Evolutionary conservation across 257 asterid species (phyloP).

Genomic region (Gentiana macrophylla): DNA sequence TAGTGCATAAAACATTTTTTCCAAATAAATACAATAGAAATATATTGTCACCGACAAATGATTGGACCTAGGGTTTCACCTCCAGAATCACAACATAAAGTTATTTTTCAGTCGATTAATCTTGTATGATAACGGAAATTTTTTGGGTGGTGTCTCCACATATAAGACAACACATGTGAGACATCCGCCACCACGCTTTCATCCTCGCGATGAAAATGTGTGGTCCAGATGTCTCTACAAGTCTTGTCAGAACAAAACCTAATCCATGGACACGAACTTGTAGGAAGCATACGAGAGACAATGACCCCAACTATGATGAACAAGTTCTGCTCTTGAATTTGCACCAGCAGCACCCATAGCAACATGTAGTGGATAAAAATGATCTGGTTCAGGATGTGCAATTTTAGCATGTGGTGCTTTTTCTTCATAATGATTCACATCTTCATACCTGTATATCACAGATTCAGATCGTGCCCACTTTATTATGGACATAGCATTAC

Average conservation of each 20-base stretch:
- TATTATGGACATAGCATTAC: neutral
- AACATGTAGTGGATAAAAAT: slow-evolving; percentile 59
- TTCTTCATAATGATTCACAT: slow-evolving; percentile 39
- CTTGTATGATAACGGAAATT: no score
- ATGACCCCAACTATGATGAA: slow-evolving; percentile 57
- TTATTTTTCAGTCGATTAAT: no score
- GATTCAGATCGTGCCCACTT: neutral
- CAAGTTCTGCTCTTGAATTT: slow-evolving; percentile 46
- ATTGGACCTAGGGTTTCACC: no score
- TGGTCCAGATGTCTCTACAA: no score
- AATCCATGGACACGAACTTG: slow-evolving; percentile 25
- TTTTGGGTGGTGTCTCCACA: no score
- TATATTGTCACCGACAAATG: no score
- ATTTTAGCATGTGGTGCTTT: slow-evolving; percentile 62
- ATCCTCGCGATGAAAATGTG: no score
- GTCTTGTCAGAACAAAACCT: neutral
- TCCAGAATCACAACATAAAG: no score
- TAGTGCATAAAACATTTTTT: no score
- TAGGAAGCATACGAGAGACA: slow-evolving; percentile 61
- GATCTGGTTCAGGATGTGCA: slow-evolving; percentile 69
- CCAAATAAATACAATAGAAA: no score
- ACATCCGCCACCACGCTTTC: no score
- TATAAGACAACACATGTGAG: no score
- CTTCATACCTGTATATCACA: slow-evolving; percentile 40
- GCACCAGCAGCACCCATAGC: slow-evolving; percentile 67